These are phyloP conservation scores for Paraphoma sp. DNA, from an alignment of 2,329 filamentous ascomycete species.

Conservation along the genomic window DNA sequence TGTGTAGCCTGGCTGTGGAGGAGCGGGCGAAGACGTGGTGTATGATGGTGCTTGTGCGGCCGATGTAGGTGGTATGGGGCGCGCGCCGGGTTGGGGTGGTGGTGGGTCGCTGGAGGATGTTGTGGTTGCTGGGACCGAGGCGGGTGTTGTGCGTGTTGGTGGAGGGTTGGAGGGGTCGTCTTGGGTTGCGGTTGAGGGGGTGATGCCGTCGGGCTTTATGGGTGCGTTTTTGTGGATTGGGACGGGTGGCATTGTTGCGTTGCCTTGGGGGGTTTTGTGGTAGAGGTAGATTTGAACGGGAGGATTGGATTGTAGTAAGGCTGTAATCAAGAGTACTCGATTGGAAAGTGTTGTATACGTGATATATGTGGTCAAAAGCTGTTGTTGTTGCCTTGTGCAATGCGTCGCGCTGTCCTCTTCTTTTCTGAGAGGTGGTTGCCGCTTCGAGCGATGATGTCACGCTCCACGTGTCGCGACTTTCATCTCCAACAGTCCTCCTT, in stretches of 20 bases:
- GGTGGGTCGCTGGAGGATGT: conserved; percentile 38
- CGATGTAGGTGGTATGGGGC: conserved; percentile 31
- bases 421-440: conserved; percentile 21
- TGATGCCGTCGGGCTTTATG: conserved; percentile 50
- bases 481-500: neutral
- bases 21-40: conserved; percentile 26
- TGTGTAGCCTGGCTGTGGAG: conserved; percentile 48
- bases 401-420: conserved; percentile 24
- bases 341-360: too few relatives aligned
- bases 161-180: conserved; percentile 31
- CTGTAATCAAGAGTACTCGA: too few relatives aligned
- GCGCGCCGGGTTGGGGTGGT: conserved; percentile 51
- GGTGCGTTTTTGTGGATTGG: conserved; percentile 56
- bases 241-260: conserved; percentile 53
- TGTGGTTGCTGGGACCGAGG: conserved; percentile 35
- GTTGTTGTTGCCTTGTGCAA: conserved; percentile 31
- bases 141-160: conserved; percentile 44
- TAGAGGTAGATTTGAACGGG: neutral
- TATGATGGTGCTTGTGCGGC: conserved; percentile 15
- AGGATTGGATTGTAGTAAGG: too few relatives aligned
- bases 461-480: conserved; percentile 19
- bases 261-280: neutral
- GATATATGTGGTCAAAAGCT: neutral
- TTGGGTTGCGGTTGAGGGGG: conserved; percentile 46
- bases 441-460: conserved; percentile 39